A percentile compares a stretch with the other conserved stretches of the same genome.
phyloP scores from a whole-genome alignment of 805 yeast genomes.

The Kluyveromyces nonfermentans region DNA sequence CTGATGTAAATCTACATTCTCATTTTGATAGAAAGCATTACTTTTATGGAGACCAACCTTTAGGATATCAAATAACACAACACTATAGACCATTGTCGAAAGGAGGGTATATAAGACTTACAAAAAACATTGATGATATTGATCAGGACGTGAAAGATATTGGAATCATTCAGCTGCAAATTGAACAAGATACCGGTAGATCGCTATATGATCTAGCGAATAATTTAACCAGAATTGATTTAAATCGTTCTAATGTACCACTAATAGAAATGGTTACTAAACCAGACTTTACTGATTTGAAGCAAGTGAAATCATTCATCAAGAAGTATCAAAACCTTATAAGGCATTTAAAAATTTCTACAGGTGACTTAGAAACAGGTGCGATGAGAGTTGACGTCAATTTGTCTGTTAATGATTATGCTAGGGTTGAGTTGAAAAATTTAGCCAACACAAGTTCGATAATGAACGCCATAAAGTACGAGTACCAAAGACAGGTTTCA shows the following conservation, averaged over 20 bases:
- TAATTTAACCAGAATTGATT: slow-evolving; percentile 47
- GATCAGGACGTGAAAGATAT: slow-evolving; percentile 38
- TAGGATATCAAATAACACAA: slow-evolving; percentile 94
- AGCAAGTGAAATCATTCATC: slow-evolving; percentile 68
- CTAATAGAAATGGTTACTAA: slow-evolving; percentile 84
- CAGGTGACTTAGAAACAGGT: slow-evolving; percentile 90
- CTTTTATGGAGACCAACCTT: slow-evolving; percentile 92
- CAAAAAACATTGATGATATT: slow-evolving; percentile 44
- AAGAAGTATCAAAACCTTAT: slow-evolving; percentile 70
- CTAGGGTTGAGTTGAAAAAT: slow-evolving; percentile 83
- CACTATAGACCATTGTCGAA: slow-evolving; percentile 70
- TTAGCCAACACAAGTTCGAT: slow-evolving; percentile 79
- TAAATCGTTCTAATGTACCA: slow-evolving; percentile 79
- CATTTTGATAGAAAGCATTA: slow-evolving; percentile 91
- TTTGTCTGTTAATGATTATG: slow-evolving; percentile 62
- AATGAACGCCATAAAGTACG: slow-evolving; percentile 61
- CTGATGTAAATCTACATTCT: slow-evolving; percentile 45
- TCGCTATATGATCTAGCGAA: slow-evolving; percentile 42
- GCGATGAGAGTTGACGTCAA: slow-evolving; percentile 94
- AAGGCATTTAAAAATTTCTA: slow-evolving; percentile 59
- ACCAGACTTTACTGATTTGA: slow-evolving; percentile 67
- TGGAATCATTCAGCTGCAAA: slow-evolving; percentile 68
- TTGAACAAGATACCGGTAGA: slow-evolving; percentile 94
- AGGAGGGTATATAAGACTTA: slow-evolving; percentile 49
- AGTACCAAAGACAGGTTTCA: slow-evolving; percentile 58